Conservation (phyloP, 768 basidiomycete genomes). For the Naganishia onofrii region DNA sequence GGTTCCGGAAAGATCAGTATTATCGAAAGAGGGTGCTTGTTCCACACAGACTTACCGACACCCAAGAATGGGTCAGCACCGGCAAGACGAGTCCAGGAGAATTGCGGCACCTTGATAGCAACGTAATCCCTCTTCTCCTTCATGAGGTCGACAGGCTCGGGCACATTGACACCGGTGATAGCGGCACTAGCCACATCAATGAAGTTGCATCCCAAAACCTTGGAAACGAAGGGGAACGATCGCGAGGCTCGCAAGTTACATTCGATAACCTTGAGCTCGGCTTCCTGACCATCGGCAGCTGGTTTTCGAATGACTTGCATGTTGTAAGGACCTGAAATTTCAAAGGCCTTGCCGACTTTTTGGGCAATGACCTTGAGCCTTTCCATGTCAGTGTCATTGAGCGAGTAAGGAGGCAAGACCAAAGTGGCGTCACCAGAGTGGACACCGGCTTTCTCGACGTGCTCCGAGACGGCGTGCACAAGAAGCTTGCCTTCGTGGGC, state of each 20-base stretch:
- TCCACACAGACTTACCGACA: constrained; percentile 64
- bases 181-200: constrained; percentile 80
- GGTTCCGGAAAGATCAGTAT: constrained; percentile 4
- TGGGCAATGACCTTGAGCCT: constrained; percentile 89
- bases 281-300: constrained; percentile 58
- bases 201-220: constrained; percentile 95
- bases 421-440: constrained; percentile 98
- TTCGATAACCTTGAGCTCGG: constrained; percentile 92
- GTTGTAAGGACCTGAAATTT: constrained; percentile 98
- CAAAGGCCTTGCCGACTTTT: constrained; percentile 90
- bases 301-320: constrained; percentile 96
- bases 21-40: not conserved
- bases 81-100: constrained; percentile 93
- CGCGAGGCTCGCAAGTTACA: constrained; percentile 97
- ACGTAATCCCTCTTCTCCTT: constrained; percentile 81
- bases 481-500: constrained; percentile 87
- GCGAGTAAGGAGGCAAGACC: constrained; percentile 88
- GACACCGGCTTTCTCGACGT: constrained; percentile 97
- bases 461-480: constrained; percentile 94
- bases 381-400: constrained; percentile 69
- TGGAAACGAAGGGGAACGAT: constrained; percentile 93
- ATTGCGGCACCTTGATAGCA: constrained; percentile 95
- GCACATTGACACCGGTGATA: constrained; percentile 79
- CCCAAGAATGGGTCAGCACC: constrained; percentile 96
- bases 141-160: constrained; percentile 89